Base-by-base conservation (phyloP, 371 early-diverging fungal species). In the Rhizopus arrhizus region DNA sequence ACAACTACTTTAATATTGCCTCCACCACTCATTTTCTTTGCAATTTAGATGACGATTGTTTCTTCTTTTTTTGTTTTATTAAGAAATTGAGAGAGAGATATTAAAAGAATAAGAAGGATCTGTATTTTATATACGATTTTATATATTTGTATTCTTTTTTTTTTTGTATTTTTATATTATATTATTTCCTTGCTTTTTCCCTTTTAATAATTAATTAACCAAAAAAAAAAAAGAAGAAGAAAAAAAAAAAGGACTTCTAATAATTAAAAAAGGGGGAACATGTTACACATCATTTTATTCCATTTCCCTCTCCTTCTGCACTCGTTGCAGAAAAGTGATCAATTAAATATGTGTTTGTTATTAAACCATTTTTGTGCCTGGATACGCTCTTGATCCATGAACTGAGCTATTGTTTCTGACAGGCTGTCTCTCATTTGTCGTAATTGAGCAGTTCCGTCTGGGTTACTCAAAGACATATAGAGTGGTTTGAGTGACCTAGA, bases 1-100 rank as follows among this genome's bases (percentile, higher is more conserved):
- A 91, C 91, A 38, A 89, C 89, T 16, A 91, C 91, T 48, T 88
- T 89, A 65, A 91, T 89, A 68, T 89, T 90, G 48, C 84, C 84
- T 48, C 48, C 48, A 55, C 70, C 72, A 61, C 65, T 68, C 72
- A 71, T 69, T 16, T 16, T 45, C 50, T 11, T 22, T 8, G 16
- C 36, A 38, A 29, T 42, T 49, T 9, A 33, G 33, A 34, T 34
- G 43, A 15, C 6, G 41, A 9, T 4, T 47, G 13, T 28, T 15
- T 16, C 22, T 8, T 13, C 28, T 40, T 43, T 33, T 31, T 10
- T n/a, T n/a, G n/a, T n/a, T n/a, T 52, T 52, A 12, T 41, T 38
- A 41, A 52, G 42, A 48, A 28, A 38, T 22, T 22, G 22, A 22
- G 22, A 22, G 22, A 47, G 50, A 49, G 10, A 49, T 11, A 22